phyloP scores from a whole-genome alignment of 108 stramenopile genomes.

The Halocafeteria seosinensis region DNA sequence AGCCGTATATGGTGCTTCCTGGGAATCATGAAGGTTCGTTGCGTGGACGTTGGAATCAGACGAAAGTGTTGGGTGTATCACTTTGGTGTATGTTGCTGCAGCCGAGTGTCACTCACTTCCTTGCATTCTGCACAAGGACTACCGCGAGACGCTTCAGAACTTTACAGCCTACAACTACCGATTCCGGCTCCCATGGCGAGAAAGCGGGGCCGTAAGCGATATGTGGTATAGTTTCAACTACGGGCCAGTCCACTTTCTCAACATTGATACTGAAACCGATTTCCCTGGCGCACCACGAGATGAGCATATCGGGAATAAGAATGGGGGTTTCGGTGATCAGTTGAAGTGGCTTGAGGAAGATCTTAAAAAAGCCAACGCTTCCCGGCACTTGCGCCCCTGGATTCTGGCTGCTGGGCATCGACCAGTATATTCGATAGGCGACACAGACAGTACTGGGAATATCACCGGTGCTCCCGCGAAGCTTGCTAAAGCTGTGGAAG shows the following conservation, averaged over 20 bases:
- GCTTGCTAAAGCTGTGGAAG: constrained; percentile 13
- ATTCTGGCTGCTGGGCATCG: constrained; percentile 30
- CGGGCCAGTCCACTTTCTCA: constrained; percentile 28
- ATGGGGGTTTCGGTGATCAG: constrained; percentile 37
- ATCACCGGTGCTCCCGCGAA: neutral
- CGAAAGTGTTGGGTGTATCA: neutral
- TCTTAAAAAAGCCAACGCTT: constrained; percentile 6
- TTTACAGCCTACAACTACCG: constrained; percentile 31
- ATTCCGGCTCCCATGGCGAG: constrained; percentile 32
- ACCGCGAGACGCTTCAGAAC: constrained; percentile 10
- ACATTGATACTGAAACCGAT: constrained; percentile 30
- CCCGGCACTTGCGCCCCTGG: constrained; percentile 20
- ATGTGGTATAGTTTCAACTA: constrained; percentile 36
- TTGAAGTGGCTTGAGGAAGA: constrained; percentile 23
- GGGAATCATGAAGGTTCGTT: constrained; percentile 31
- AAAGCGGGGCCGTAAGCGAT: constrained; percentile 16
- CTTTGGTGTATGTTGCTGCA: neutral
- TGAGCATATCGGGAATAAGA: neutral
- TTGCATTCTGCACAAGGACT: neutral
- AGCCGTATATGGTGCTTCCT: constrained; percentile 30
- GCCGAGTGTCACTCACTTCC: constrained; percentile 3
- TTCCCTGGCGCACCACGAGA: constrained; percentile 17
- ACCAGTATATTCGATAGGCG: constrained; percentile 10
- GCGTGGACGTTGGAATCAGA: neutral
- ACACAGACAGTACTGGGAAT: neutral